phyloP scores from a whole-genome alignment of 139 green algal species.

The Chlamydomonas sp. region DNA sequence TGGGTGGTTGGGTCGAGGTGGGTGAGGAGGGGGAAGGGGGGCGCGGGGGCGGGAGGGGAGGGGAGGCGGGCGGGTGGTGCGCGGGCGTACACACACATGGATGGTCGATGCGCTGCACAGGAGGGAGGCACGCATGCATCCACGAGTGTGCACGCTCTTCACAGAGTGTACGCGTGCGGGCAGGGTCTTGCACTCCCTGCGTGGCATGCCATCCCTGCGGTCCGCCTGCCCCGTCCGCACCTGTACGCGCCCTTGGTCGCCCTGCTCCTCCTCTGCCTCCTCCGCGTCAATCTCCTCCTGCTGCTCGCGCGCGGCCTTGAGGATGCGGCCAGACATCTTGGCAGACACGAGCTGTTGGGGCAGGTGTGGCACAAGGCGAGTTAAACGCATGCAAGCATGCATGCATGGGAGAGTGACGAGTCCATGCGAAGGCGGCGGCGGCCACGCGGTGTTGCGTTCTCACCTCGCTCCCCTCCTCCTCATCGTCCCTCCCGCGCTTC shows the following conservation, averaged over 20 bases:
- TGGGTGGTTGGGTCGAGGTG: no score
- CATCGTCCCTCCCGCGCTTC: conserved; percentile 27
- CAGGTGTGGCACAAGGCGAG: not conserved
- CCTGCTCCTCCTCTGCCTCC: conserved; percentile 14
- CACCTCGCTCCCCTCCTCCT: conserved; percentile 23
- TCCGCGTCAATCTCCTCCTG: conserved; percentile 78
- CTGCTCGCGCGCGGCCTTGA: conserved; percentile 72
- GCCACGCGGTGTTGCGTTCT: no score
- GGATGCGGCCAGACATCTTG: conserved; percentile 59
- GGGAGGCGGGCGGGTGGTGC: not conserved
- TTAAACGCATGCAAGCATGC: not conserved
- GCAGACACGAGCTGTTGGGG: conserved; percentile 37
- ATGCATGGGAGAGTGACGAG: not conserved
- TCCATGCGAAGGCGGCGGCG: not conserved
- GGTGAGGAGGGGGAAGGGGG: not conserved
- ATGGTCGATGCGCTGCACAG: no score
- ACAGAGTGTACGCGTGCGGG: no score
- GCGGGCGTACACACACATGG: no score
- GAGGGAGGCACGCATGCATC: no score
- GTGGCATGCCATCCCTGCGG: no score
- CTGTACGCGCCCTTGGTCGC: not conserved
- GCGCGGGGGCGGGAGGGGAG: no score
- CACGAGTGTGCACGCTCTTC: no score
- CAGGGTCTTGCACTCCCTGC: no score
- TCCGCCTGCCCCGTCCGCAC: no score